A percentile compares a stretch with the other conserved stretches of the same genome.
Evolutionary conservation across 1,139 yeast genomes (phyloP).

Genomic region (Arxiozyma heterogenica): DNA sequence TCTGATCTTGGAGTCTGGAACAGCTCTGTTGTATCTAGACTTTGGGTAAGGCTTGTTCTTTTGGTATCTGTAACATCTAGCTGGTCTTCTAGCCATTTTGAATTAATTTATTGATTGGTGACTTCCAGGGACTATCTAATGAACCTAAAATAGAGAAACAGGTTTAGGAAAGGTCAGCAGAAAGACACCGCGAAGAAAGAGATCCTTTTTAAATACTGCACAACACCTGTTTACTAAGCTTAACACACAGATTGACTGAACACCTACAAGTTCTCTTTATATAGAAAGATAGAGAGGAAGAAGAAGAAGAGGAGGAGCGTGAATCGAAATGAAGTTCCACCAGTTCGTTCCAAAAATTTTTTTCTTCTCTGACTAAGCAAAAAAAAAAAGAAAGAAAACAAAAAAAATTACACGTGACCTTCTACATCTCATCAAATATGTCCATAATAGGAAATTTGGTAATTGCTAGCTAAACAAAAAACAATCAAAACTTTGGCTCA

Average conservation of each 20-base stretch:
- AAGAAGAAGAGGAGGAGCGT: not conserved
- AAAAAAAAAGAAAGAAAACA: not conserved
- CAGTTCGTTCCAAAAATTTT: not conserved
- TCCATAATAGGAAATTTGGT: not conserved
- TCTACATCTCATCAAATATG: not conserved
- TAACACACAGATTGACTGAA: not conserved
- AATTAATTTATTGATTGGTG: slow-evolving; percentile 8
- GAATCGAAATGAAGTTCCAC: not conserved
- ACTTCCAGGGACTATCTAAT: not conserved
- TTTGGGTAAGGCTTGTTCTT: slow-evolving; percentile 99
- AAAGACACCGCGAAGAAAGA: no score
- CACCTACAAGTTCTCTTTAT: not conserved
- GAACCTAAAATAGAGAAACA: not conserved
- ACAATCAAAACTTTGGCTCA: no score
- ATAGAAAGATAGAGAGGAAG: not conserved
- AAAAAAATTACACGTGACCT: not conserved
- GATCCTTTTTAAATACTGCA: no score
- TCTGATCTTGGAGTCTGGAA: slow-evolving; percentile 99
- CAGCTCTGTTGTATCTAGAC: slow-evolving; percentile 99
- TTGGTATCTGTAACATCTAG: slow-evolving; percentile 99
- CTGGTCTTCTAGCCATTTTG: slow-evolving; percentile 99
- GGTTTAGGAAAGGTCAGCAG: not conserved
- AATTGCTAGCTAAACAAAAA: no score
- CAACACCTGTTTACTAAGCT: no score
- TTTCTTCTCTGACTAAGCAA: not conserved